phyloP scores from a whole-genome alignment of 202 grass and related monocot species.

The Brachypodium distachyon region DNA sequence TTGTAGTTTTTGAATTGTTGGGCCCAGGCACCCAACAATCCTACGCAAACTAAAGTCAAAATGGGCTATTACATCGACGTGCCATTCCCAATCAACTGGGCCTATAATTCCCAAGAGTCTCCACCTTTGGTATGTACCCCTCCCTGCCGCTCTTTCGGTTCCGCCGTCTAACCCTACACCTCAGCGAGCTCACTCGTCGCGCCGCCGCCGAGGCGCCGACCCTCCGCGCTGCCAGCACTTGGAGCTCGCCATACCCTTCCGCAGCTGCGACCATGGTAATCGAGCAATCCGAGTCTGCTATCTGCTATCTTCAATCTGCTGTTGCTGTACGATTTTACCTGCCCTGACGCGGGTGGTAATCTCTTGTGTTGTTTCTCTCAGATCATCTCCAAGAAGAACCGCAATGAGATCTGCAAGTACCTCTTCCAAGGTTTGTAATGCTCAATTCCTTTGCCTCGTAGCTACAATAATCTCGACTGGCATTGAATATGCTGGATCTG shows the following conservation, averaged over 20 bases:
- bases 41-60: too few relatives aligned
- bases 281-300: not conserved
- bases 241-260: not conserved
- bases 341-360: not conserved
- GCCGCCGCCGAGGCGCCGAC: too few relatives aligned
- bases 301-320: too few relatives aligned
- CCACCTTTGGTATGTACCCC: not conserved
- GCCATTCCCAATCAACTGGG: not conserved
- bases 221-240: not conserved
- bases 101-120: not conserved
- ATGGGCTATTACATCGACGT: too few relatives aligned
- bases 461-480: not conserved
- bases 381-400: constrained; percentile 99
- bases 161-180: constrained; percentile 21
- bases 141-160: not conserved
- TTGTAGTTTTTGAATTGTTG: too few relatives aligned
- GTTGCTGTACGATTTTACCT: not conserved
- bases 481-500: not conserved
- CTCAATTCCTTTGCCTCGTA: not conserved
- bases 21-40: too few relatives aligned
- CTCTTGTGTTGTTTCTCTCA: constrained; percentile 3
- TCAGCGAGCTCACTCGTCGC: not conserved
- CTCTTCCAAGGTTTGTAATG: constrained; percentile 70
- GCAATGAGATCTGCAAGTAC: constrained; percentile 97
- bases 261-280: constrained; percentile 42